Evolutionary conservation across 116 monocot species (phyloP).

Genomic region (Zostera marina): DNA sequence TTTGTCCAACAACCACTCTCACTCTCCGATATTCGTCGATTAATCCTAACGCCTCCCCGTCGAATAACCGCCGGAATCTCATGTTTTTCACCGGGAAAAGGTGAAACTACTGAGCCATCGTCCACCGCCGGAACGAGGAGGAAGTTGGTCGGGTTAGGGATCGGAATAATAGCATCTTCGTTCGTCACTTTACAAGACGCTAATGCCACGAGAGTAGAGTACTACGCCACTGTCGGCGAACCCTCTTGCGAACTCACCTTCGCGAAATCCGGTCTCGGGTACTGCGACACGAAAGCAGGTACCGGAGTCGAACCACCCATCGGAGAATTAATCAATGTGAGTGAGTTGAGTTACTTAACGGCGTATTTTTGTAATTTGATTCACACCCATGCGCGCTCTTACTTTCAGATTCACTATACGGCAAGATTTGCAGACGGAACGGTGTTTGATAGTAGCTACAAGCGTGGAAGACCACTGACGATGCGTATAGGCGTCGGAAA

Average conservation of each 20-base stretch:
- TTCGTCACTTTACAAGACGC: slow-evolving; percentile 23
- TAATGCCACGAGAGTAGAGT: slow-evolving; percentile 47
- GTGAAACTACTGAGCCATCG: background rate
- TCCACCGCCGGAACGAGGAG: slow-evolving; percentile 19
- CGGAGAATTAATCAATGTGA: slow-evolving; percentile 82
- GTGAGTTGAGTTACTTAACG: no score
- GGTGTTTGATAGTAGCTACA: slow-evolving; percentile 89
- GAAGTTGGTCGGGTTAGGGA: slow-evolving; percentile 25
- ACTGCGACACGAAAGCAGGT: slow-evolving; percentile 63
- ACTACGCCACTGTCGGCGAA: slow-evolving; percentile 84
- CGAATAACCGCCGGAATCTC: background rate
- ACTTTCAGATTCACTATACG: slow-evolving; percentile 71
- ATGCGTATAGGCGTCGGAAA: slow-evolving; percentile 79
- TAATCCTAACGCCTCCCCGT: background rate
- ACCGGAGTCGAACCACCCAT: slow-evolving; percentile 38
- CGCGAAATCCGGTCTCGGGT: slow-evolving; percentile 74
- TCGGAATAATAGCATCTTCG: slow-evolving; percentile 26
- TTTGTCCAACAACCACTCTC: background rate
- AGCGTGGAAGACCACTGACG: slow-evolving; percentile 79
- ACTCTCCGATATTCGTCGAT: background rate
- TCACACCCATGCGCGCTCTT: background rate
- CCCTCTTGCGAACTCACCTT: slow-evolving; percentile 53
- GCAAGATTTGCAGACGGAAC: slow-evolving; percentile 88
- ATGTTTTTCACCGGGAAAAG: slow-evolving; percentile 9
- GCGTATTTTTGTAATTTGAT: no score